Evolutionary conservation across 73 alveolate genomes (phyloP), one percentile per base, ranked within the genome.

Genomic region (Urostyla sp.): DNA sequence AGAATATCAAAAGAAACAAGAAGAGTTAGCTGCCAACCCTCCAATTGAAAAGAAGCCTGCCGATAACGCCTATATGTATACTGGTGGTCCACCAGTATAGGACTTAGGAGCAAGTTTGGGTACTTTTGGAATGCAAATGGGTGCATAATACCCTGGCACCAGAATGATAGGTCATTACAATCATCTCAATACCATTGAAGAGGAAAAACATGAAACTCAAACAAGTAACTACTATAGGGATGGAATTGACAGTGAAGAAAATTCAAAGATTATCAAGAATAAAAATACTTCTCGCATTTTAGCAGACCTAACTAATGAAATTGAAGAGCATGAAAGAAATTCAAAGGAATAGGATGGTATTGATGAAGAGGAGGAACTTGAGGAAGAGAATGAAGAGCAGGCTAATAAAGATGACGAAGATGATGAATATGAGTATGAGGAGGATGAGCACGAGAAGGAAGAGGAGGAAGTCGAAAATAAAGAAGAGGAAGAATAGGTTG

Each of bases 131-230:
- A 49, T 69, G 83, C 69, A 46, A 2, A 69, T 69, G 83, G 83
- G 83, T 23, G n/a, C n/a, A n/a, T n/a, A n/a, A n/a, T n/a, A n/a
- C n/a, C n/a, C n/a, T n/a, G n/a, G 52, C 52, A 40, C n/a, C n/a
- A n/a, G n/a, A n/a, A n/a, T n/a, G n/a, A n/a, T n/a, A n/a, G 52
- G 52, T 10, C 20, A 16, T 40, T 69, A 46, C 69, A 69, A 45
- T 23, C 83, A 69, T 26, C 31, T 69, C 16, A 69, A 69, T 32
- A 69, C 83, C 13, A 69, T 69, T 23, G 83, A 69, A 23, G 83
- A 69, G 31, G 83, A 69, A 69, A 69, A 69, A 69, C 83, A 69
- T 49, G 83, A 69, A 35, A 69, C 83, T 15, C 31, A 69, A 23
- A 69, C 69, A 10, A 46, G 72, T 5, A 46, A 53, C 11, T 69